Evolutionary conservation across 2,329 filamentous ascomycete genomes (phyloP).

Genomic region (Stemphylium beticola): DNA sequence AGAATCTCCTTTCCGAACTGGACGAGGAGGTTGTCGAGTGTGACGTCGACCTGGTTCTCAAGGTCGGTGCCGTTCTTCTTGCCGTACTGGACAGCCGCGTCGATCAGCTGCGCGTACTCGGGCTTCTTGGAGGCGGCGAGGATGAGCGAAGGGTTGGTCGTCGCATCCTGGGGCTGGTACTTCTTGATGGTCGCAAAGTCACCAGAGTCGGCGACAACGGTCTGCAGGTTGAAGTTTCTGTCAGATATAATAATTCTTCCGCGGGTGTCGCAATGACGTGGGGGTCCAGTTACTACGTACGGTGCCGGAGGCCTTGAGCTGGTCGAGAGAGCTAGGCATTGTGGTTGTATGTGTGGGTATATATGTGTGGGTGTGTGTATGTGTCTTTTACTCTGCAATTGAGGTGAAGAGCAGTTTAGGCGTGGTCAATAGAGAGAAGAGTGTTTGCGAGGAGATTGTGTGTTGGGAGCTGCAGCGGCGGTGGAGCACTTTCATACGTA

Average conservation of each 20-base stretch:
- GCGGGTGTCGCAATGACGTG: slow-evolving; percentile 19
- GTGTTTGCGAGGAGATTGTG: slow-evolving; percentile 27
- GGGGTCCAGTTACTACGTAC: slow-evolving; percentile 63
- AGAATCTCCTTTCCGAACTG: slow-evolving; percentile 99
- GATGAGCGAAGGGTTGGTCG: slow-evolving; percentile 98
- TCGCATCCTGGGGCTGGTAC: slow-evolving; percentile 99
- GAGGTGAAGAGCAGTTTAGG: slow-evolving; percentile 6
- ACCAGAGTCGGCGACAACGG: slow-evolving; percentile 97
- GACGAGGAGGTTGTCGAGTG: slow-evolving; percentile 92
- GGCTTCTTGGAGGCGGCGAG: slow-evolving; percentile 97
- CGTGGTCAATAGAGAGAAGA: slow-evolving; percentile 14
- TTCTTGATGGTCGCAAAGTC: slow-evolving; percentile 86
- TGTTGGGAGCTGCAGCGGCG: slow-evolving; percentile 14
- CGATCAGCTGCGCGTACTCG: slow-evolving; percentile 92
- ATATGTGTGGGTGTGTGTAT: slow-evolving; percentile 23
- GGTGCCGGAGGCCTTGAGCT: slow-evolving; percentile 96
- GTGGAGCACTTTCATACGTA: slow-evolving; percentile 29
- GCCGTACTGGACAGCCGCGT: slow-evolving; percentile 81
- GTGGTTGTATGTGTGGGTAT: slow-evolving; percentile 17
- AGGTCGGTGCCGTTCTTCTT: slow-evolving; percentile 73
- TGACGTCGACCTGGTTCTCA: slow-evolving; percentile 84
- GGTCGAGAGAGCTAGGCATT: slow-evolving; percentile 92
- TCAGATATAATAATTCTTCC: slow-evolving; percentile 8
- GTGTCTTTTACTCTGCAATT: slow-evolving; percentile 3
- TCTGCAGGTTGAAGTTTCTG: slow-evolving; percentile 58